Evolutionary conservation across 306 rosid species (phyloP), one percentile per base, ranked within the genome.

Genomic region (Vigna hirtella): DNA sequence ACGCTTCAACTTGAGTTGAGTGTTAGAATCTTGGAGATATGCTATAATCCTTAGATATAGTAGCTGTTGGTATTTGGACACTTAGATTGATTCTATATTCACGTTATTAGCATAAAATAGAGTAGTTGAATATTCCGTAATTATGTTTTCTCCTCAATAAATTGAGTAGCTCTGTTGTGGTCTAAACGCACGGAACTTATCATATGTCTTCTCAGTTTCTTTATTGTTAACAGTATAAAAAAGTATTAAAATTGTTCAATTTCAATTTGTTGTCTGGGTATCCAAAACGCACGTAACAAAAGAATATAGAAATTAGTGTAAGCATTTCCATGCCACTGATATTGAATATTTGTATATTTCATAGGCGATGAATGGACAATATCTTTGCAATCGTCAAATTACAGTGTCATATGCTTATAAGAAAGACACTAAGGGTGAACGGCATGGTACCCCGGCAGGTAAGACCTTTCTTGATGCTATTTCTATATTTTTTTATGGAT

Each of bases 361-460:
- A 6, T 66, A 96, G 99, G 97, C 99, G 64, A 96, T 96, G 99
- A 96, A 86, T 78, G 98, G 99, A 15, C 99, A 96, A 45, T 96
- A 96, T 86, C 93, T 96, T 45, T 96, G 99, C 90, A 96, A 96
- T 73, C 98, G 98, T 68, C 99, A 96, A 84, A 93, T 96, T 84
- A 91, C 98, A 34, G 99, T 96, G 48, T 96, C 99, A 16, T 96
- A 96, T 79, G 99, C 99, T 40, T 96, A 96, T 53, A 96, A 96
- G 90, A 95, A 95, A 83, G 99, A 95, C 84, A 95, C 99, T 1
- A 95, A 93, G 83, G 99, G 99, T 62, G 99, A 95, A 83, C 91
- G 98, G 51, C 99, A 95, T 12, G 98, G 99, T 61, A 96, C 99
- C 83, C 98, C 98, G 0, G 98, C 99, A 51, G 99, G 99, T 95